Percentiles rank a stretch among this genome's conserved stretches.
These are phyloP conservation scores for Fusarium setosum DNA, from an alignment of 2,329 filamentous ascomycete species.

Conservation along the genomic window DNA sequence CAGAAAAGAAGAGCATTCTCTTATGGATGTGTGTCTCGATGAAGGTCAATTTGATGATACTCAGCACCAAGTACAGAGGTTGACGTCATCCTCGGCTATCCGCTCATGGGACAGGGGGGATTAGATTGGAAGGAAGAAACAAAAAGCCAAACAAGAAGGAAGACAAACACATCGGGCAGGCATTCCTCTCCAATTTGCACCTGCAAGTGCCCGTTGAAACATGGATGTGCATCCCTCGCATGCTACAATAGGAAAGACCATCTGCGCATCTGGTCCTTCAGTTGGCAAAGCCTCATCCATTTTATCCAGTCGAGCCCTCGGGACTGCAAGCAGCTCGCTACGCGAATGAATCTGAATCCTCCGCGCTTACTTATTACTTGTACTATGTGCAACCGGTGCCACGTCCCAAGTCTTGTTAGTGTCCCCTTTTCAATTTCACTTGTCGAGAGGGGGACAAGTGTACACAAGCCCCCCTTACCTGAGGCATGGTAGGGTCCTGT, in stretches of 20 bases:
- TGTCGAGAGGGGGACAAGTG: neutral
- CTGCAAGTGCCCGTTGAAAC: slow-evolving; percentile 9
- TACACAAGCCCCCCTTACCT: neutral
- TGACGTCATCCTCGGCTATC: slow-evolving; percentile 25
- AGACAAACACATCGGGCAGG: neutral
- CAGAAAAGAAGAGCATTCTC: no score
- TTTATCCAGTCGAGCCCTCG: slow-evolving; percentile 21
- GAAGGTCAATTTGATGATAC: no score
- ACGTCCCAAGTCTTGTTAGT: neutral
- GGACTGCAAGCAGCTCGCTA: neutral
- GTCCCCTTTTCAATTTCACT: slow-evolving; percentile 23
- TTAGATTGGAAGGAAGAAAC: neutral
- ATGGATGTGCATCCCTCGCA: slow-evolving; percentile 27
- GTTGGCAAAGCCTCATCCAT: slow-evolving; percentile 12
- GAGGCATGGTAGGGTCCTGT: neutral
- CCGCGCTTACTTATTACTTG: slow-evolving; percentile 36
- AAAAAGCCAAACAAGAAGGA: neutral
- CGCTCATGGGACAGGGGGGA: slow-evolving; percentile 1
- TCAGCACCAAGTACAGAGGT: no score
- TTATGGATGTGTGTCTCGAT: no score
- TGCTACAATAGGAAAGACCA: slow-evolving; percentile 7
- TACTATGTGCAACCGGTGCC: slow-evolving; percentile 6
- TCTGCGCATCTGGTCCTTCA: slow-evolving; percentile 6
- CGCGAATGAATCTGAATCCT: neutral
- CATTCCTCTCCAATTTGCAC: neutral